Evolutionary conservation across 208 protist species (phyloP), one percentile per base, ranked within the genome.

Genomic region (Angomonas deanei): DNA sequence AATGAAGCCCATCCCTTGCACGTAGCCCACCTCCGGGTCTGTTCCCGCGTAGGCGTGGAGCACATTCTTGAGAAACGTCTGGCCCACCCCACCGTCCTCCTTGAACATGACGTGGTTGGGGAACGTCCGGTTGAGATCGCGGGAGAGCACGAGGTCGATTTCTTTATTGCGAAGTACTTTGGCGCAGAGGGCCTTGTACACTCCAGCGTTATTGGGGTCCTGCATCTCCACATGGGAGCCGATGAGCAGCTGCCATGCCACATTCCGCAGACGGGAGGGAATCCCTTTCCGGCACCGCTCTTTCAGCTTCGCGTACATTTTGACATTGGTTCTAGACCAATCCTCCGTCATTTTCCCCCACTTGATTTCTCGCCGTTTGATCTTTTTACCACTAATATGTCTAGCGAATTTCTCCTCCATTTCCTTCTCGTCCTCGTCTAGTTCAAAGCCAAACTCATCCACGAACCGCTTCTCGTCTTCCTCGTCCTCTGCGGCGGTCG

Each of bases 1-100:
- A 52, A 97, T 70, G 60, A 97, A 97, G 23, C 72, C 88, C 94
- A 97, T 97, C 19, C 94, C 94, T 70, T 97, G 94, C 62, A 92
- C 91, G 75, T 97, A 97, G 55, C 91, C 94, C 60, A 97, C 90
- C 72, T 96, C 85, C 3, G 91, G 92, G 65, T 97, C 88, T 24
- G 76, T 73, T 24, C 69, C 76, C 2, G 92, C 94, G 74, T 97
- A 97, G 19, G 93, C 91, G 70, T 91, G 82, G 0, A 97, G 82
- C 42, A 97, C 85, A 68, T 92, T 94, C 33, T 76, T 73, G 54
- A 97, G 72, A 33, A 92, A 88, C 3, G 74, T 84, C 69, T 96
- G 91, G 23, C 92, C 91, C 11, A 86, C 75, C 13, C 93, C 89
- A 26, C 76, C 87, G 24, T 82, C 70, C 6, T 94, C 80, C 53